Conservation (phyloP, 2,329 filamentous ascomycete species). For the Pseudopyrenochaeta lycopersici region DNA sequence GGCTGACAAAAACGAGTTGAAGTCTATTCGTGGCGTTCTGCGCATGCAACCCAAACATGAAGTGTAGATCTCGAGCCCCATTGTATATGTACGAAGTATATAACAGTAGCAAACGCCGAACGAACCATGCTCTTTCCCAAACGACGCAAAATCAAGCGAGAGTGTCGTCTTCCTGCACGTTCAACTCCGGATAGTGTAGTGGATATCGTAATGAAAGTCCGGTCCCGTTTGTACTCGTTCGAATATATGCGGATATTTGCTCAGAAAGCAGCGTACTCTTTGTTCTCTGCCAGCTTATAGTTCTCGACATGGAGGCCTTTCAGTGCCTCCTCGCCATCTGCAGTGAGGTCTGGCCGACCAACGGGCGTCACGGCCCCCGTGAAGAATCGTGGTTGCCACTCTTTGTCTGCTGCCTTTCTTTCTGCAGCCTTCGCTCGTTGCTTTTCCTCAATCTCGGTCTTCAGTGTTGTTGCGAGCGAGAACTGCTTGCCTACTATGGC, state of each 20-base stretch:
- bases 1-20: neutral
- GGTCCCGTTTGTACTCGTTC: conserved; percentile 1
- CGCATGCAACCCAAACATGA: neutral
- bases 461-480: conserved; percentile 81
- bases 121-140: neutral
- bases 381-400: conserved; percentile 92
- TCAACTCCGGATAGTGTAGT: neutral
- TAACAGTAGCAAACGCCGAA: neutral
- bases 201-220: conserved; percentile 26
- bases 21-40: neutral
- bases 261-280: conserved; percentile 52
- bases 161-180: neutral
- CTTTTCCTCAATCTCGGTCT: conserved; percentile 89
- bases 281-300: conserved; percentile 58
- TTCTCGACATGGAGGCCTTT: conserved; percentile 63
- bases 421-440: conserved; percentile 87
- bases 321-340: conserved; percentile 67
- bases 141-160: neutral
- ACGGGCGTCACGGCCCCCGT: conserved; percentile 66
- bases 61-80: neutral
- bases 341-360: conserved; percentile 70
- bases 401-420: conserved; percentile 72
- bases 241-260: neutral
- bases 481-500: conserved; percentile 87
- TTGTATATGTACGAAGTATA: neutral